Evolutionary conservation across 2,329 filamentous ascomycete genomes (phyloP).

Genomic region (Penicillium sp.): DNA sequence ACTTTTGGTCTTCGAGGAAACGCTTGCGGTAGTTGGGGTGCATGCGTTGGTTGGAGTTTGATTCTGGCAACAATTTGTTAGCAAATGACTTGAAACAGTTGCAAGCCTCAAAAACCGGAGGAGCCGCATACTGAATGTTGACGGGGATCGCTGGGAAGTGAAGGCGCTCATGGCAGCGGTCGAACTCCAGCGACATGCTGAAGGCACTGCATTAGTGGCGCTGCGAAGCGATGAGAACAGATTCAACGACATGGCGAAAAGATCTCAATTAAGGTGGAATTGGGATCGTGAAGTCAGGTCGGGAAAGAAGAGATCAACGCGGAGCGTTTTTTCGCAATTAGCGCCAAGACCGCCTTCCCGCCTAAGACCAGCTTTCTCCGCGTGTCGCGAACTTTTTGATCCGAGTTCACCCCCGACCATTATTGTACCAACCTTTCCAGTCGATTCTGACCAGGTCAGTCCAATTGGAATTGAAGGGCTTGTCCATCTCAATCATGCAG

Average conservation of each 20-base stretch:
- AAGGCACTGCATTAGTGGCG: conserved; percentile 22
- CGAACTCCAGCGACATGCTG: conserved; percentile 36
- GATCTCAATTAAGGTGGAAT: not conserved
- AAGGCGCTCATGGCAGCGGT: conserved; percentile 30
- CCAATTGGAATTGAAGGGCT: not conserved
- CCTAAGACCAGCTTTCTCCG: conserved; percentile 16
- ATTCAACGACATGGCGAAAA: conserved; percentile 29
- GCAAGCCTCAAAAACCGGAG: not conserved
- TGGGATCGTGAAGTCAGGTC: not conserved
- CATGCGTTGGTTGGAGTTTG: conserved; percentile 19
- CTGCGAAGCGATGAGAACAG: conserved; percentile 31
- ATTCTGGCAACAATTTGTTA: not conserved
- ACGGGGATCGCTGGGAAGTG: conserved; percentile 24
- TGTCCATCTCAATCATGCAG: conserved; percentile 35
- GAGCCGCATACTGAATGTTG: conserved; percentile 18
- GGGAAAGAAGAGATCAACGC: conserved; percentile 15
- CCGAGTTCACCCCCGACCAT: not conserved
- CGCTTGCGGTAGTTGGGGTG: conserved; percentile 31
- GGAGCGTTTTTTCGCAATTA: conserved; percentile 28
- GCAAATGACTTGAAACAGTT: not conserved
- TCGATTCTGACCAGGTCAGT: not conserved
- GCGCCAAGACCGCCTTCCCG: conserved; percentile 31
- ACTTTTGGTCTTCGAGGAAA: conserved; percentile 39
- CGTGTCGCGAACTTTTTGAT: conserved; percentile 21
- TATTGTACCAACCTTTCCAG: not conserved